phyloP scores from a whole-genome alignment of 768 basidiomycete genomes.

The Chiua virens region DNA sequence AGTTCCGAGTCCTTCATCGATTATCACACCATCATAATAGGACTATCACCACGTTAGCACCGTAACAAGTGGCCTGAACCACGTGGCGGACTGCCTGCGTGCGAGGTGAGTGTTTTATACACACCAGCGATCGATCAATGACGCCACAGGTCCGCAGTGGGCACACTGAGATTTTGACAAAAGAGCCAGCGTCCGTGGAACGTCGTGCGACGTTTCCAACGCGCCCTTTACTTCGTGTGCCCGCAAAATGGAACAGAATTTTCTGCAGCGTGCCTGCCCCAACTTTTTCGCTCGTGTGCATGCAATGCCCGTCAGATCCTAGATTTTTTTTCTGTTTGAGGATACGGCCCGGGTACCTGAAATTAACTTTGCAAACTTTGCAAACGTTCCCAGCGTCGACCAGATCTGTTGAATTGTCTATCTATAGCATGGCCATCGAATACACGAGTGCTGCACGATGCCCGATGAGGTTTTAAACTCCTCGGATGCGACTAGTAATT shows the following conservation, averaged over 20 bases:
- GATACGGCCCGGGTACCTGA: background rate
- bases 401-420: background rate
- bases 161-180: too few relatives aligned
- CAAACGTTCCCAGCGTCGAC: background rate
- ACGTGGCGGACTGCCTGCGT: background rate
- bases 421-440: background rate
- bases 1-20: constrained; percentile 2
- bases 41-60: constrained; percentile 3
- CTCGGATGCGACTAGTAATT: too few relatives aligned
- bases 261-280: background rate
- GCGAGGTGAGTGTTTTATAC: background rate
- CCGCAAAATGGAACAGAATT: background rate
- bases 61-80: background rate
- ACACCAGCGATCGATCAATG: background rate
- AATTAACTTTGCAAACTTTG: background rate
- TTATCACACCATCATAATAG: background rate
- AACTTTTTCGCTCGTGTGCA: background rate
- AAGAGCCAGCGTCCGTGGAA: background rate
- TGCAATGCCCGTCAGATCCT: background rate
- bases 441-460: background rate
- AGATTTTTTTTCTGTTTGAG: too few relatives aligned
- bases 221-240: background rate
- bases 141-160: too few relatives aligned
- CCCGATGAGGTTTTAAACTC: too few relatives aligned
- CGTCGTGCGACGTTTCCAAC: background rate